Evolutionary conservation across 106 monocot genomes (phyloP).

Genomic region (Platanthera zijinensis): DNA sequence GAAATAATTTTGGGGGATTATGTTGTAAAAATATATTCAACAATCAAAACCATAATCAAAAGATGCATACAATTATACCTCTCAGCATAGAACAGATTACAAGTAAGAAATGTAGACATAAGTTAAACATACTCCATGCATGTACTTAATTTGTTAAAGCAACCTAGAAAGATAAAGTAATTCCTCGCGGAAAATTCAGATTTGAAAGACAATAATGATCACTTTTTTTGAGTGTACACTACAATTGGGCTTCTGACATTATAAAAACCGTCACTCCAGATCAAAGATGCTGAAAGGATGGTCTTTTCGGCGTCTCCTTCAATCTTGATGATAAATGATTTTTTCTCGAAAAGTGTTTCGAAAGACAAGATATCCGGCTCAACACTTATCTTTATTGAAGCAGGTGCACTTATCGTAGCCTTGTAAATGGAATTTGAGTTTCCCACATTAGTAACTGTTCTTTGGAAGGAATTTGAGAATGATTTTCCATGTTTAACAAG

Average conservation of each 20-base stretch:
- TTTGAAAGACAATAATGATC: neutral
- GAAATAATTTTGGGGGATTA: too few relatives aligned
- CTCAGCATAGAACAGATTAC: too few relatives aligned
- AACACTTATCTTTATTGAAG: slow-evolving; percentile 9
- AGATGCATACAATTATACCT: too few relatives aligned
- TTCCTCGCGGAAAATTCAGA: too few relatives aligned
- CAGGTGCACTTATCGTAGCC: neutral
- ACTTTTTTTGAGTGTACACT: slow-evolving; percentile 10
- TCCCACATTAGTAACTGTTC: slow-evolving; percentile 25
- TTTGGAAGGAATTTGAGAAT: slow-evolving; percentile 3
- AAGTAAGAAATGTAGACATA: too few relatives aligned
- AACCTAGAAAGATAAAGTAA: too few relatives aligned
- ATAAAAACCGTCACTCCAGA: slow-evolving; percentile 26
- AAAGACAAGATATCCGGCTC: slow-evolving; percentile 16
- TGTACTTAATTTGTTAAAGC: too few relatives aligned
- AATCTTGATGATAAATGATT: slow-evolving; percentile 17
- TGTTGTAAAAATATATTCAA: too few relatives aligned
- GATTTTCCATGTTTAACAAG: neutral
- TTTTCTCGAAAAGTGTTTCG: slow-evolving; percentile 7
- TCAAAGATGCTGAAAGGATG: slow-evolving; percentile 16
- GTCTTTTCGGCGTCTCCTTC: neutral
- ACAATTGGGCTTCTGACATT: slow-evolving; percentile 41
- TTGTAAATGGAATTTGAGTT: slow-evolving; percentile 5
- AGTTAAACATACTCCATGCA: too few relatives aligned
- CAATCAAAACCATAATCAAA: too few relatives aligned